Conservation (phyloP, 2,329 filamentous ascomycete genomes). For the Apiospora marii region DNA sequence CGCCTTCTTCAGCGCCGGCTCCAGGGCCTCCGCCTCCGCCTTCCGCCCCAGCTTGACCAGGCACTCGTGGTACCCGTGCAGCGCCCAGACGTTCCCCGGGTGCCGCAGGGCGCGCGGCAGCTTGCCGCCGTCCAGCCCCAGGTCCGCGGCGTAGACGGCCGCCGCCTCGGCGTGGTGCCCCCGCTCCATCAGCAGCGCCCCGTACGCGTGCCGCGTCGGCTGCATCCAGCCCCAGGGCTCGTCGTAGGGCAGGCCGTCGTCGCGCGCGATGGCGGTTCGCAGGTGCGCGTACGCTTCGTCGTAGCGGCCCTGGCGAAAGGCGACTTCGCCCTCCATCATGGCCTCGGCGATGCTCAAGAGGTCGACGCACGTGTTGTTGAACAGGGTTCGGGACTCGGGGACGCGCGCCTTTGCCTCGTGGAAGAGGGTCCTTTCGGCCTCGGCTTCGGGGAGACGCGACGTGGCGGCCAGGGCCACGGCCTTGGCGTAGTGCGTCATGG, state of each 20-base stretch:
- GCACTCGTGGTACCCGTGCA: constrained; percentile 79
- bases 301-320: constrained; percentile 69
- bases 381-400: constrained; percentile 67
- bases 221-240: constrained; percentile 87
- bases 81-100: constrained; percentile 77
- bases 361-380: constrained; percentile 71
- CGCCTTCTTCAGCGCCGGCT: constrained; percentile 37
- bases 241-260: constrained; percentile 72
- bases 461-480: constrained; percentile 71
- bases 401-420: constrained; percentile 58
- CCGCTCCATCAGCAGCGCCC: constrained; percentile 73
- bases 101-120: constrained; percentile 72
- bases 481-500: constrained; percentile 73
- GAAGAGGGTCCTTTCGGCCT: constrained; percentile 60
- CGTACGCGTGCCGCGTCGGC: constrained; percentile 74
- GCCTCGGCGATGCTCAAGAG: constrained; percentile 69
- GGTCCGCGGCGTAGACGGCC: constrained; percentile 65
- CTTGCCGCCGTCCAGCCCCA: constrained; percentile 63
- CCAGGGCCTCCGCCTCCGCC: constrained; percentile 45
- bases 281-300: constrained; percentile 67
- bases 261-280: constrained; percentile 62
- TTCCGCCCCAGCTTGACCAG: constrained; percentile 60
- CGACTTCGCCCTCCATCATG: constrained; percentile 78
- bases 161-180: constrained; percentile 63
- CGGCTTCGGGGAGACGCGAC: constrained; percentile 62